A percentile compares a stretch with the other conserved stretches of the same genome.
Evolutionary conservation across 2,329 filamentous ascomycete species (phyloP).

Genomic region (Verticillium albo-atrum): DNA sequence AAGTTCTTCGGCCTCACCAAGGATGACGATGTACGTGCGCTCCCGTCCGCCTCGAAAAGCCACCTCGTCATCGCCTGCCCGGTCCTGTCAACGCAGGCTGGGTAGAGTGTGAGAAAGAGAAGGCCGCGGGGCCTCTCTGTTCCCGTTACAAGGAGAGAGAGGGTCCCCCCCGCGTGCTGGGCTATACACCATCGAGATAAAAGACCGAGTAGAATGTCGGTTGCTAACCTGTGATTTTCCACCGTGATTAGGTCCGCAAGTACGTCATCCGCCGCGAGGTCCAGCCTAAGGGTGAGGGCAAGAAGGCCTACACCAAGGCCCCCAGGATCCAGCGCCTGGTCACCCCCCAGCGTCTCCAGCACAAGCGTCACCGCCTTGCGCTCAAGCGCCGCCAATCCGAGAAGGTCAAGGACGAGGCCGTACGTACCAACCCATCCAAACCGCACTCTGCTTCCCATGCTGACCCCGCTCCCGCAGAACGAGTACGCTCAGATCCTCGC

Average conservation of each 20-base stretch:
- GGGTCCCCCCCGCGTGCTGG: slow-evolving; percentile 3
- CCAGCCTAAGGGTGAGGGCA: slow-evolving; percentile 94
- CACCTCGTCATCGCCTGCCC: slow-evolving; percentile 69
- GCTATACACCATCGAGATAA: slow-evolving; percentile 2
- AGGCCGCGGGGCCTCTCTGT: slow-evolving; percentile 1
- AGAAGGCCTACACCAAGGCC: slow-evolving; percentile 98
- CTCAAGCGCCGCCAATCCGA: slow-evolving; percentile 98
- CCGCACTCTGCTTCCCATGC: slow-evolving; percentile 12
- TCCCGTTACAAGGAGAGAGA: neutral
- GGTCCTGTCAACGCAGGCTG: slow-evolving; percentile 43
- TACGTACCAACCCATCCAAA: slow-evolving; percentile 47
- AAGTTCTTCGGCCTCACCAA: slow-evolving; percentile 99
- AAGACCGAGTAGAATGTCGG: slow-evolving; percentile 11
- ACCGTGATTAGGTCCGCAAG: slow-evolving; percentile 76
- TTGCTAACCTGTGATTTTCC: slow-evolving; percentile 25
- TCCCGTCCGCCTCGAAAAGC: slow-evolving; percentile 37
- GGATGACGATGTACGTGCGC: slow-evolving; percentile 97
- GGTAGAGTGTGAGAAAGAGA: slow-evolving; percentile 55
- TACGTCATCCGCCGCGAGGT: slow-evolving; percentile 99
- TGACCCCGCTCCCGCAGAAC: slow-evolving; percentile 58
- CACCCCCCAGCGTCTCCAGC: slow-evolving; percentile 98
- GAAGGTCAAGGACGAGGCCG: slow-evolving; percentile 97
- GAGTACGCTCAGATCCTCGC: slow-evolving; percentile 95
- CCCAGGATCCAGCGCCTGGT: slow-evolving; percentile 99
- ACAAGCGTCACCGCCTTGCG: slow-evolving; percentile 97